Evolutionary conservation across 306 rosid genomes (phyloP).

Genomic region (Glycine latifolia): DNA sequence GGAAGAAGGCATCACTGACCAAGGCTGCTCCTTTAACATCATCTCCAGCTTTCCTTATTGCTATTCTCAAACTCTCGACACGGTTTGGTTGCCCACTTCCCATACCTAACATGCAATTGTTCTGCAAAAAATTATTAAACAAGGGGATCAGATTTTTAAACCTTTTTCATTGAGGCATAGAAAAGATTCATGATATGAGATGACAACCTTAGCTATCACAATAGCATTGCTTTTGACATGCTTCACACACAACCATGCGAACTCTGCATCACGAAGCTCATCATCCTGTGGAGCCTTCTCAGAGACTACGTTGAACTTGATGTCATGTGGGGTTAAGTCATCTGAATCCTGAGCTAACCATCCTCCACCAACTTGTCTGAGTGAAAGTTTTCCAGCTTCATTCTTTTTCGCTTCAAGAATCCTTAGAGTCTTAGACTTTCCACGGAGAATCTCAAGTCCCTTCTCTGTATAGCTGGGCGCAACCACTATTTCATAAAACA

Average conservation of each 20-base stretch:
- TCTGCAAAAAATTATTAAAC: conserved; percentile 55
- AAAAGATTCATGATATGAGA: conserved; percentile 1
- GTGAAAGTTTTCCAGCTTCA: conserved; percentile 85
- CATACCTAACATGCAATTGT: conserved; percentile 93
- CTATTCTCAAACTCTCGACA: conserved; percentile 83
- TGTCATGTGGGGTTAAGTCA: conserved; percentile 75
- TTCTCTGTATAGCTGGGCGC: conserved; percentile 87
- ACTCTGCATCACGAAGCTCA: conserved; percentile 75
- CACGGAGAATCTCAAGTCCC: conserved; percentile 88
- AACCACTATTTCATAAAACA: conserved; percentile 98
- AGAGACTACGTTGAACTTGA: conserved; percentile 67
- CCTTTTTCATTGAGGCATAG: not conserved
- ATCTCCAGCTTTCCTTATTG: conserved; percentile 87
- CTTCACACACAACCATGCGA: conserved; percentile 91
- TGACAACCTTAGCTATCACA: conserved; percentile 81
- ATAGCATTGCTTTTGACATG: conserved; percentile 97
- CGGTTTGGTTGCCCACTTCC: conserved; percentile 99
- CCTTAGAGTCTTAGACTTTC: conserved; percentile 85
- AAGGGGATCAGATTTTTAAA: conserved; percentile 33
- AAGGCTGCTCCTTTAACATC: conserved; percentile 91
- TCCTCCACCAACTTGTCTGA: conserved; percentile 96
- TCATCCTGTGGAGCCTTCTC: conserved; percentile 69
- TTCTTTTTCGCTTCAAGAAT: conserved; percentile 82
- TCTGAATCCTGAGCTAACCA: conserved; percentile 96
- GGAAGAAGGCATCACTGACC: conserved; percentile 98